These are phyloP conservation scores for Curvularia spicifera DNA, from an alignment of 2,329 filamentous ascomycete genomes.

Conservation along the genomic window DNA sequence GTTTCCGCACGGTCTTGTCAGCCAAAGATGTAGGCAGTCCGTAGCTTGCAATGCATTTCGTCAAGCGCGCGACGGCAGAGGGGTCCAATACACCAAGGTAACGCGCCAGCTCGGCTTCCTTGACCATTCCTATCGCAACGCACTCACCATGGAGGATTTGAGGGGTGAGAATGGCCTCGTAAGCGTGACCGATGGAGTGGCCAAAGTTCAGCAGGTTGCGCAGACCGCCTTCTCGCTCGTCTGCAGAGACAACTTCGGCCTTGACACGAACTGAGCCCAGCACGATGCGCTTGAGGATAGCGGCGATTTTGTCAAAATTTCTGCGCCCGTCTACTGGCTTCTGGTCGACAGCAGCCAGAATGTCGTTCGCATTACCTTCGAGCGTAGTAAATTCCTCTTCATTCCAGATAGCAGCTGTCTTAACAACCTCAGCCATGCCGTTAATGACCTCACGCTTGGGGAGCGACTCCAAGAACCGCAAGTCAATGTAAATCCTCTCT, in stretches of 20 bases:
- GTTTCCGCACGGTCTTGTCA: slow-evolving; percentile 80
- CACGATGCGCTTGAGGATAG: slow-evolving; percentile 68
- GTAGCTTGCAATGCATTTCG: slow-evolving; percentile 95
- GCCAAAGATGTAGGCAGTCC: slow-evolving; percentile 83
- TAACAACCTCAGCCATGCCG: slow-evolving; percentile 97
- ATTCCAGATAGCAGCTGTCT: slow-evolving; percentile 96
- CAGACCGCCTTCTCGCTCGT: slow-evolving; percentile 92
- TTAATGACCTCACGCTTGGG: slow-evolving; percentile 95
- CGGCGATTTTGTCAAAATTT: slow-evolving; percentile 71
- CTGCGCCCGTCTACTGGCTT: slow-evolving; percentile 62
- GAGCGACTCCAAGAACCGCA: slow-evolving; percentile 88
- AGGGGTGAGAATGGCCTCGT: slow-evolving; percentile 92
- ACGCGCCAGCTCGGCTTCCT: slow-evolving; percentile 91
- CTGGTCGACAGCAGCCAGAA: slow-evolving; percentile 74
- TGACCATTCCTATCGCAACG: slow-evolving; percentile 97
- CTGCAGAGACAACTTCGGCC: slow-evolving; percentile 89
- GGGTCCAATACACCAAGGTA: slow-evolving; percentile 85
- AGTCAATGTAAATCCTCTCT: slow-evolving; percentile 89
- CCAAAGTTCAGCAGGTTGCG: slow-evolving; percentile 97
- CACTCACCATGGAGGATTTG: slow-evolving; percentile 95
- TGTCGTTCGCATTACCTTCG: slow-evolving; percentile 78
- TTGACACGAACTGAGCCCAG: slow-evolving; percentile 92
- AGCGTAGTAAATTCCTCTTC: slow-evolving; percentile 83
- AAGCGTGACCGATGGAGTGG: slow-evolving; percentile 96
- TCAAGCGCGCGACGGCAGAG: slow-evolving; percentile 84